Evolutionary conservation across 2,329 filamentous ascomycete genomes (phyloP).

Genomic region (Aspergillus piperis): DNA sequence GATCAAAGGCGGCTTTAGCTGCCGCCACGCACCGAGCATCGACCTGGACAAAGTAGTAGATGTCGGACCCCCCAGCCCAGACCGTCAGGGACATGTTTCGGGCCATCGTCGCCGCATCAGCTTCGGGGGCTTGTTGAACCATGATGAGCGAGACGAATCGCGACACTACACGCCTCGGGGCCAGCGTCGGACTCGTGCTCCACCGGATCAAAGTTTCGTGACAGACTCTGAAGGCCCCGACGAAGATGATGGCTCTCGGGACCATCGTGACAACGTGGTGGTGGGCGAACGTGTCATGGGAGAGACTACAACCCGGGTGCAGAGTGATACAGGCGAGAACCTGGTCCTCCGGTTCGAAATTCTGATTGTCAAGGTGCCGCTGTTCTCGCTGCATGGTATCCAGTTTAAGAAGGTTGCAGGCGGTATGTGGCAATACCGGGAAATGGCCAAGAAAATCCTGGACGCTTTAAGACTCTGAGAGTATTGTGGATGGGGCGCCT

Average conservation of each 20-base stretch:
- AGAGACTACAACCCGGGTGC: slow-evolving; percentile 89
- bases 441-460: slow-evolving; percentile 94
- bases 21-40: slow-evolving; percentile 85
- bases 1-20: slow-evolving; percentile 91
- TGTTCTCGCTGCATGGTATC: slow-evolving; percentile 89
- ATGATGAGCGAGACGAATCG: slow-evolving; percentile 68
- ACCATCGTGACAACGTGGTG: slow-evolving; percentile 44
- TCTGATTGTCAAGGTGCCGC: slow-evolving; percentile 93
- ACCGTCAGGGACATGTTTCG: slow-evolving; percentile 48
- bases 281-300: slow-evolving; percentile 66
- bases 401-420: slow-evolving; percentile 97
- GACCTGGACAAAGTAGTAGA: slow-evolving; percentile 75
- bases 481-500: slow-evolving; percentile 4
- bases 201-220: slow-evolving; percentile 69
- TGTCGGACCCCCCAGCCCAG: slow-evolving; percentile 59
- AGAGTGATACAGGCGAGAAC: slow-evolving; percentile 81
- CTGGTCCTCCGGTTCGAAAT: slow-evolving; percentile 92
- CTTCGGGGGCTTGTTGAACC: slow-evolving; percentile 70
- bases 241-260: slow-evolving; percentile 61
- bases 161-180: slow-evolving; percentile 47
- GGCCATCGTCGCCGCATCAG: slow-evolving; percentile 78
- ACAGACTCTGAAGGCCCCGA: slow-evolving; percentile 86
- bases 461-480: slow-evolving; percentile 75
- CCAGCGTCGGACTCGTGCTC: slow-evolving; percentile 47
- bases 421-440: slow-evolving; percentile 98